phyloP scores from a whole-genome alignment of 2,329 filamentous ascomycete species.

The Scedosporium dehoogii region DNA sequence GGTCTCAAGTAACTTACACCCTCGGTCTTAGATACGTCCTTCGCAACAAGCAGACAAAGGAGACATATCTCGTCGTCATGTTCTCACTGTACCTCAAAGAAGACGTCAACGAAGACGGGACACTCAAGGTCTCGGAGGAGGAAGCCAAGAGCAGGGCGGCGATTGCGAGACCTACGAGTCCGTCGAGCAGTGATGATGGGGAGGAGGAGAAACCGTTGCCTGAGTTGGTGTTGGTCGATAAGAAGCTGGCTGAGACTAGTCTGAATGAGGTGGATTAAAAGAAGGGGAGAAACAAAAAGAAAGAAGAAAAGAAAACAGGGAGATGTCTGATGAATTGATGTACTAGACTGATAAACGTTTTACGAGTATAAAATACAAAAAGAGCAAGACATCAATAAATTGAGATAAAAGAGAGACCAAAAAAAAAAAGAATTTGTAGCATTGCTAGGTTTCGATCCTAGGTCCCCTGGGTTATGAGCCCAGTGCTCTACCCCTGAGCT shows the following conservation, averaged over 20 bases:
- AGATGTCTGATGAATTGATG: too few species aligned
- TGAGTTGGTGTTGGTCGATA: conserved; percentile 31
- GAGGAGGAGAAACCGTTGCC: conserved; percentile 26
- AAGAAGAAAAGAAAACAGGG: neutral
- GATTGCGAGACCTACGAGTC: conserved; percentile 6
- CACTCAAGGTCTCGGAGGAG: conserved; percentile 19
- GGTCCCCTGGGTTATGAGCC: conserved; percentile 2
- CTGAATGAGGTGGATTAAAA: neutral
- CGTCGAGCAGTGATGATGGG: conserved; percentile 10
- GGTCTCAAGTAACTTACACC: neutral
- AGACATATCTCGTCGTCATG: conserved; percentile 70
- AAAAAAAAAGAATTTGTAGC: neutral
- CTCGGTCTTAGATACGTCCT: conserved; percentile 48
- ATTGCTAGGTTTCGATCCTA: conserved; percentile 2
- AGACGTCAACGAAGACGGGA: conserved; percentile 49
- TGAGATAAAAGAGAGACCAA: neutral
- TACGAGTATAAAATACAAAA: neutral
- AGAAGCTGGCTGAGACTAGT: neutral
- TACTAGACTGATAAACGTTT: neutral
- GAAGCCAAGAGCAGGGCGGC: conserved; percentile 14
- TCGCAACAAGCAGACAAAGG: conserved; percentile 64
- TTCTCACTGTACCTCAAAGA: conserved; percentile 69
- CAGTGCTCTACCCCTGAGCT: conserved; percentile 2
- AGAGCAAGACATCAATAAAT: neutral
- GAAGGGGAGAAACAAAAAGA: neutral